Base-by-base conservation (phyloP, 164 flowering plant genomes). In the Taxillus chinensis region DNA sequence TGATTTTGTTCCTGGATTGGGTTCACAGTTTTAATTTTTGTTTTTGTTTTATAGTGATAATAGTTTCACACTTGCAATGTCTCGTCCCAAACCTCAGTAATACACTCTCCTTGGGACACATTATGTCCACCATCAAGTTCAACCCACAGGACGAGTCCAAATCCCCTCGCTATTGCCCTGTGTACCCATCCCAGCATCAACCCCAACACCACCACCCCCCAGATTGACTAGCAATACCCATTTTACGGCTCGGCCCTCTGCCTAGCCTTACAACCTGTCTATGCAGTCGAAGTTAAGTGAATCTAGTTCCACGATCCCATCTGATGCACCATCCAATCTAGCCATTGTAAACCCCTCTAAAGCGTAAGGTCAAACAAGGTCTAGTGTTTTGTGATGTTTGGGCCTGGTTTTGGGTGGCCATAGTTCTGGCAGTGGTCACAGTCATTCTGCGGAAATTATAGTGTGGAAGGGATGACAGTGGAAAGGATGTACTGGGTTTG, bases 251-350 rank as follows among this genome's bases (percentile, higher is more conserved):
- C 71, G 86, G 55, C 95, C 77, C 38, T n/a, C n/a, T n/a, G 62
- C 83, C 41, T 92, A 82, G 66, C 75, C 80, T 57, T 87, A 87
- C 62, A 81, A 66, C 64, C 3, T 82, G 56, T 66, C 87, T n/a
- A 66, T 71, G 52, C 89, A 82, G 62, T 62, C 82, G 39, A 75
- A 69, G 72, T 67, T 71, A 53, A 72, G 66, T 40, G 95, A 86
- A 17, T 12, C 83, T 3, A 41, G 65, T 5, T 57, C 74, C 39
- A 43, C 68, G 6, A 67, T 70, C 52, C 72, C 80, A 37, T 70
- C 88, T n/a, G 75, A 59, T 61, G 66, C 82, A 1, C 79, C 80
- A 60, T 76, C 85, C 7, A 74, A 60, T 59, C 70, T 87, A 41
- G 14, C 74, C 8, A 69, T 74, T 67, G 62, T 74, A 7, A 60